Percentiles rank a stretch among this genome's conserved stretches.
phyloP scores from a whole-genome alignment of 371 early-diverging fungal species.

The Lichtheimia ramosa region DNA sequence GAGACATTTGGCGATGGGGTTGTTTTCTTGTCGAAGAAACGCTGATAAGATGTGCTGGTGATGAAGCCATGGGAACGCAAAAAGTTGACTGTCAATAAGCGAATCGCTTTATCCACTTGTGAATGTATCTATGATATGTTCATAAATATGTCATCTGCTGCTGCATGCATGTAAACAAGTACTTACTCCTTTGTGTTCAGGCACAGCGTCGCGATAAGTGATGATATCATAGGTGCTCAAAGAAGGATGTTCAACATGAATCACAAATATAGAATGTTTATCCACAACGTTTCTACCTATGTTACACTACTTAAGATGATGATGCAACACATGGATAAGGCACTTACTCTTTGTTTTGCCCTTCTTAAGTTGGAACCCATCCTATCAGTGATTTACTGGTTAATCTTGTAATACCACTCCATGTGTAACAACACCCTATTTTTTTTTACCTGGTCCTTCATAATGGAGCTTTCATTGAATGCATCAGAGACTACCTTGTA shows the following conservation, averaged over 20 bases:
- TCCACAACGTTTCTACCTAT: conserved; percentile 15
- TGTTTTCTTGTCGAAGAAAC: not conserved
- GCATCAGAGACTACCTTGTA: conserved; percentile 42
- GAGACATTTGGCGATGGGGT: not conserved
- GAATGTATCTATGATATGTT: conserved; percentile 1
- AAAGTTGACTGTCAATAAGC: conserved; percentile 8
- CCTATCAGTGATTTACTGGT: too few species aligned
- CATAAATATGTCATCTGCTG: too few species aligned
- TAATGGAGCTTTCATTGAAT: conserved; percentile 33
- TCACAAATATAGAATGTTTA: conserved; percentile 54
- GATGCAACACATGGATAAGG: too few species aligned
- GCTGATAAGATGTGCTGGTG: conserved; percentile 1
- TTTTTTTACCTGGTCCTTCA: not conserved
- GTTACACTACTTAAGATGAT: too few species aligned
- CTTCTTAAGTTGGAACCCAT: not conserved
- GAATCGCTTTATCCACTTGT: conserved; percentile 1
- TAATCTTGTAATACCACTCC: too few species aligned
- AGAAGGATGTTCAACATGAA: conserved; percentile 41
- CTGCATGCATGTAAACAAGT: too few species aligned
- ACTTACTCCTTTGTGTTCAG: not conserved
- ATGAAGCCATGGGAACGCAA: conserved; percentile 10
- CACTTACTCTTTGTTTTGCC: not conserved
- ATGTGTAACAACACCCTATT: too few species aligned
- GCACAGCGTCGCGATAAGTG: conserved; percentile 6
- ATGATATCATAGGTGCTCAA: conserved; percentile 45